These are phyloP conservation scores for Sugiyamaella japonica DNA, from an alignment of 1,139 yeast genomes.

Conservation along the genomic window DNA sequence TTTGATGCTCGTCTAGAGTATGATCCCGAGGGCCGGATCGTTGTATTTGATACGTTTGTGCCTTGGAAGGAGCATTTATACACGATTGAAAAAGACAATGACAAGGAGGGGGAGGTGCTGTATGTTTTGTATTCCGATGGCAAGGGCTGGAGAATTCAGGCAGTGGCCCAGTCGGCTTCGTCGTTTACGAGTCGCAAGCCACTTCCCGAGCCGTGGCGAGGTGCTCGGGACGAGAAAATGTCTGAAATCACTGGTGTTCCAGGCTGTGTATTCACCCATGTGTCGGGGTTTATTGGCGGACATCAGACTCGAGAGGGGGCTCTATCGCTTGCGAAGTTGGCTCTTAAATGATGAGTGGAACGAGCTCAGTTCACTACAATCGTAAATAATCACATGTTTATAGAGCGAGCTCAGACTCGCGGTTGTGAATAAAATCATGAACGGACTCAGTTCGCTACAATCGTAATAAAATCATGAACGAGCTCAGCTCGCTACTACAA, in stretches of 20 bases:
- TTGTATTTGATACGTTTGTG: slow-evolving; percentile 69
- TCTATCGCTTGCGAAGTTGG: slow-evolving; percentile 61
- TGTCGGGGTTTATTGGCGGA: slow-evolving; percentile 98
- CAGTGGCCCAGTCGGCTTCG: slow-evolving; percentile 72
- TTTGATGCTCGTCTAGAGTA: slow-evolving; percentile 45
- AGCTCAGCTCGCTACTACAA: no score
- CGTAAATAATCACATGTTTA: no score
- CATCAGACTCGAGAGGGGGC: slow-evolving; percentile 80
- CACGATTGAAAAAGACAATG: slow-evolving; percentile 63
- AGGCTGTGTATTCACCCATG: slow-evolving; percentile 90
- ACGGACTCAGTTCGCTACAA: no score
- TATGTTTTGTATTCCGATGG: slow-evolving; percentile 82
- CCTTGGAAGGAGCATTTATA: slow-evolving; percentile 96
- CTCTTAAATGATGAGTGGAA: no score
- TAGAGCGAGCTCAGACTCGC: no score
- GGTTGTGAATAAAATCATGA: no score
- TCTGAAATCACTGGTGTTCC: slow-evolving; percentile 71
- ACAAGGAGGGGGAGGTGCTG: slow-evolving; percentile 54
- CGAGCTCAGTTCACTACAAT: no score
- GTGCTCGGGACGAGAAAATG: slow-evolving; percentile 82
- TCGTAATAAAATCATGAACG: no score
- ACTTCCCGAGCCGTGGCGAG: slow-evolving; percentile 90
- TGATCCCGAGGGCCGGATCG: slow-evolving; percentile 61
- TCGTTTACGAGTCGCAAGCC: slow-evolving; percentile 86
- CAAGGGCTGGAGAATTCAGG: slow-evolving; percentile 82